Conservation (phyloP, 495 filamentous ascomycete genomes). For the Podospora comata region DNA sequence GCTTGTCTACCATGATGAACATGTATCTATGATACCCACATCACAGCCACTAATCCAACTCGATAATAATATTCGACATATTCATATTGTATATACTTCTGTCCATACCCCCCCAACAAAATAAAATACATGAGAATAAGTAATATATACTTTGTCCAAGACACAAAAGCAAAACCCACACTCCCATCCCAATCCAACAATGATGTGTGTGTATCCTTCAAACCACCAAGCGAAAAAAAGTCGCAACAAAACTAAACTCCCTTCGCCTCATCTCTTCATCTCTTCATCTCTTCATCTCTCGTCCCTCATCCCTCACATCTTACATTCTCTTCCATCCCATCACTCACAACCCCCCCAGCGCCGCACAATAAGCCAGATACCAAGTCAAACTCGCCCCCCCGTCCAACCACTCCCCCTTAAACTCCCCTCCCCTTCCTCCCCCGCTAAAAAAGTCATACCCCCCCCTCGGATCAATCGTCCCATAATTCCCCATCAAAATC, state of each 20-base stretch:
- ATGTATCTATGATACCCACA: not conserved
- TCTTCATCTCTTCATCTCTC: not conserved
- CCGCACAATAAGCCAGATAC: conserved; percentile 80
- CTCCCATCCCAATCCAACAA: not conserved
- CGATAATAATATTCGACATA: not conserved
- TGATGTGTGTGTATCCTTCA: not conserved
- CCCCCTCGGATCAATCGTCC: conserved; percentile 66
- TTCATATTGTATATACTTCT: not conserved
- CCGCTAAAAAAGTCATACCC: conserved; percentile 73
- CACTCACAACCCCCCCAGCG: not conserved
- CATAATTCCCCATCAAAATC: conserved; percentile 78
- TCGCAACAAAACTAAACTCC: not conserved
- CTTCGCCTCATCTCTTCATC: not conserved
- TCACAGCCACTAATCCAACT: not conserved
- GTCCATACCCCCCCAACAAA: not conserved
- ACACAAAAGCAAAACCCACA: not conserved
- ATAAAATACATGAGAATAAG: not conserved
- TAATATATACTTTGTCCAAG: not conserved
- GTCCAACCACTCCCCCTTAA: conserved; percentile 73
- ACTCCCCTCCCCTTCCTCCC: conserved; percentile 49
- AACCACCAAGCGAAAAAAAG: not conserved
- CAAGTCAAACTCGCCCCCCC: conserved; percentile 83
- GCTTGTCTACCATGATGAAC: not conserved
- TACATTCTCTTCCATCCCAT: too few species aligned
- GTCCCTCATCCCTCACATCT: not conserved